These are phyloP conservation scores for Gracilariopsis chorda DNA, from an alignment of 23 red algal species.

Conservation along the genomic window DNA sequence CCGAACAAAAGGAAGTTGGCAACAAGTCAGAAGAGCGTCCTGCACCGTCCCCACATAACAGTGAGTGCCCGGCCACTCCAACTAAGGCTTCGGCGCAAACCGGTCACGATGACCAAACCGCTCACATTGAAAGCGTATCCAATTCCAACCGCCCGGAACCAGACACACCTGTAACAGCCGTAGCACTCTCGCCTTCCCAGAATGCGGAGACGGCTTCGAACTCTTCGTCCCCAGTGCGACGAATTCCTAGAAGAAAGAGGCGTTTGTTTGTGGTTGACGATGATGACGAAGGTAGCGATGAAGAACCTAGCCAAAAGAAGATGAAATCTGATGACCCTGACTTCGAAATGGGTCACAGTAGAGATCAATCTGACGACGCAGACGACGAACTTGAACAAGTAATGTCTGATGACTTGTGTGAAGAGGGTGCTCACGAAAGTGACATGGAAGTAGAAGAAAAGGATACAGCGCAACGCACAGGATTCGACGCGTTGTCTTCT, in stretches of 20 bases:
- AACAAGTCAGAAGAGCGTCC: neutral
- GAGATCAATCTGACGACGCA: neutral
- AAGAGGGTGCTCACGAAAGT: neutral
- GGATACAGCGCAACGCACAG: neutral
- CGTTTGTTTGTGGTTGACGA: neutral
- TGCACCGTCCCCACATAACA: neutral
- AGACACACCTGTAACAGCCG: neutral
- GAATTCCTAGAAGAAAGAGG: neutral
- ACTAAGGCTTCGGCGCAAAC: too few species aligned
- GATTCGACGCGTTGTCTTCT: neutral
- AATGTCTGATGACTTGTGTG: constrained; percentile 8
- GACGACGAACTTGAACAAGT: constrained; percentile 2
- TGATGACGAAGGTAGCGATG: neutral
- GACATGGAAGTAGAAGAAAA: neutral
- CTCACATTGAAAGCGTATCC: too few species aligned
- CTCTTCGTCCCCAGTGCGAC: neutral
- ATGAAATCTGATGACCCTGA: constrained; percentile 7
- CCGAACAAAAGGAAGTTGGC: neutral
- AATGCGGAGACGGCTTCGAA: neutral
- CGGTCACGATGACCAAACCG: neutral
- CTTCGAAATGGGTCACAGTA: neutral
- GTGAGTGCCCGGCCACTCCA: too few species aligned
- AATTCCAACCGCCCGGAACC: neutral
- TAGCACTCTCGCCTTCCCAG: neutral
- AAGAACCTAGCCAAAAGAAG: neutral